Conservation (phyloP, 345 rosid species). For the Eucalyptus curtisii region DNA sequence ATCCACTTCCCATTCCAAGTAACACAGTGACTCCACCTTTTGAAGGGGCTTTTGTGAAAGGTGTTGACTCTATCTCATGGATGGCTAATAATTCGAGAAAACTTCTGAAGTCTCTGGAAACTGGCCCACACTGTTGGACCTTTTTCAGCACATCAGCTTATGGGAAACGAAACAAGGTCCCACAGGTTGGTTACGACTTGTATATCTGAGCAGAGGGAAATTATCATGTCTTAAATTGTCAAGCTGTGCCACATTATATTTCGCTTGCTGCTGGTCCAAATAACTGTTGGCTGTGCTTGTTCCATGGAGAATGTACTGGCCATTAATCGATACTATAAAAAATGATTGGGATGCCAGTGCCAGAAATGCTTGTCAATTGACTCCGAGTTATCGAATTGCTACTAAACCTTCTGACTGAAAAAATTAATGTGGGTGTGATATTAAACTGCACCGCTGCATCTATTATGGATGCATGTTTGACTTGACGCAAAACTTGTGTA, state of each 20-base stretch:
- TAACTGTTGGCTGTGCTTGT: background rate
- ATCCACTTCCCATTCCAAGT: conserved; percentile 49
- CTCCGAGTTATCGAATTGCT: background rate
- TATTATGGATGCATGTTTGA: background rate
- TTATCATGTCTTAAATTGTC: background rate
- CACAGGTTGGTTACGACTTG: conserved; percentile 34
- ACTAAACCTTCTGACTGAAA: background rate
- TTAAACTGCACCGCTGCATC: background rate
- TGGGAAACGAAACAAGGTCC: conserved; percentile 85
- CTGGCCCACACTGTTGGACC: conserved; percentile 65
- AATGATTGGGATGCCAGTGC: background rate
- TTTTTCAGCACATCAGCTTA: conserved; percentile 74
- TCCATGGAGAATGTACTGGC: background rate
- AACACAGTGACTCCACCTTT: conserved; percentile 16
- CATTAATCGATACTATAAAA: background rate
- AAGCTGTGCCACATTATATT: background rate
- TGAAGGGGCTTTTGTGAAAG: conserved; percentile 90
- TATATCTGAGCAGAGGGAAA: background rate
- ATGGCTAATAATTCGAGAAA: conserved; percentile 82
- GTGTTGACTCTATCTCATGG: conserved; percentile 79
- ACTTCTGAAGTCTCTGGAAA: conserved; percentile 21
- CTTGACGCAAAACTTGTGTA: background rate
- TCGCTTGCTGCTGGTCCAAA: background rate
- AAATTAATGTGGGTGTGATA: background rate
- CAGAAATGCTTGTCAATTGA: background rate